phyloP scores from a whole-genome alignment of 1,139 yeast genomes.

The Casaregolazyma suthepensis region DNA sequence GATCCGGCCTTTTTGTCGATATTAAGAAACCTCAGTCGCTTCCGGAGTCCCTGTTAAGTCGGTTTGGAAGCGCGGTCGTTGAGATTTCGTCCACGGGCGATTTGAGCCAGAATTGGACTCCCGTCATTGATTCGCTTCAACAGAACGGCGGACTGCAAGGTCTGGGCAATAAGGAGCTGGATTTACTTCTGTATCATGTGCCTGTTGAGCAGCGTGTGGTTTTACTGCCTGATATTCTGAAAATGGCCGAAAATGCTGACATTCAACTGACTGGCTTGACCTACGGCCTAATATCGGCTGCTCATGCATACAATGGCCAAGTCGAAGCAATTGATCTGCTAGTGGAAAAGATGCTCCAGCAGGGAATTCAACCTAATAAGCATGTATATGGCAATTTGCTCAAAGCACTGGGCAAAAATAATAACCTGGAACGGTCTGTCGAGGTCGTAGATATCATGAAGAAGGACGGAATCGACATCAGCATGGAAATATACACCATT shows the following conservation, averaged over 20 bases:
- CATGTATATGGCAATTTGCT: conserved; percentile 43
- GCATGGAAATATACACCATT: conserved; percentile 53
- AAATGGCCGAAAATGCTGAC: conserved; percentile 25
- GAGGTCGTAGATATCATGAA: conserved; percentile 45
- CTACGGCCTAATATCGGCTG: conserved; percentile 30
- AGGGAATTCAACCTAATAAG: conserved; percentile 35
- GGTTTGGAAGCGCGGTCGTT: conserved; percentile 18
- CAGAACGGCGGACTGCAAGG: conserved; percentile 18
- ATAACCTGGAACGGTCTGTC: conserved; percentile 26
- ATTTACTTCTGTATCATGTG: conserved; percentile 22
- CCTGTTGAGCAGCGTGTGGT: conserved; percentile 26
- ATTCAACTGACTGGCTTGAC: conserved; percentile 23
- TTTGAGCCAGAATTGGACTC: conserved; percentile 23
- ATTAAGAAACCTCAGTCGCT: conserved; percentile 14
- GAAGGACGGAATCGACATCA: conserved; percentile 44
- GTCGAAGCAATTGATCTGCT: conserved; percentile 30
- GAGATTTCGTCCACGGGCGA: conserved; percentile 16
- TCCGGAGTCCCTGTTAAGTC: conserved; percentile 17
- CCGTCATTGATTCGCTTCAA: conserved; percentile 18
- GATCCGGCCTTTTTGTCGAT: conserved; percentile 12
- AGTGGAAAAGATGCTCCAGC: conserved; percentile 29
- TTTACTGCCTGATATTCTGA: conserved; percentile 21
- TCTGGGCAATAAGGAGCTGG: conserved; percentile 23
- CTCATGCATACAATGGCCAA: conserved; percentile 31
- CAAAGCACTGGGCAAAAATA: conserved; percentile 36